These are phyloP conservation scores for Porogramme epimiltina DNA, from an alignment of 1,284 basidiomycete species.

Conservation along the genomic window DNA sequence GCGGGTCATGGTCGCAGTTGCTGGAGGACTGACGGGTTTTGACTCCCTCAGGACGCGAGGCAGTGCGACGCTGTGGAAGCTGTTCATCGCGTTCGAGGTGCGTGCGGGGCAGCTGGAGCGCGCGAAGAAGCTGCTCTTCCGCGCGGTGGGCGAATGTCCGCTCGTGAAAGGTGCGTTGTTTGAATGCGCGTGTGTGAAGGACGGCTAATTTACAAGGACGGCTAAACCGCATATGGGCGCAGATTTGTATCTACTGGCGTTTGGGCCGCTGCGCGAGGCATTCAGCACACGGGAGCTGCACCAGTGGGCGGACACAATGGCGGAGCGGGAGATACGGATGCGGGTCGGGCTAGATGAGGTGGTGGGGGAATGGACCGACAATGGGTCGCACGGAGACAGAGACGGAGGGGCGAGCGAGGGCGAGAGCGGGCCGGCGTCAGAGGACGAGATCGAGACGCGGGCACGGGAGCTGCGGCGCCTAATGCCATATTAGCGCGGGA, in stretches of 20 bases:
- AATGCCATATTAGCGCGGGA: slow-evolving; percentile 53
- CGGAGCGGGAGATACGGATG: slow-evolving; percentile 78
- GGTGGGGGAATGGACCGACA: slow-evolving; percentile 42
- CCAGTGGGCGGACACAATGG: slow-evolving; percentile 75
- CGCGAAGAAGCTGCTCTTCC: slow-evolving; percentile 80
- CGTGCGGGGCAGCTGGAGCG: slow-evolving; percentile 56
- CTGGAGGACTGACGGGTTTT: background rate
- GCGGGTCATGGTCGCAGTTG: background rate
- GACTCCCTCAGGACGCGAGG: slow-evolving; percentile 55
- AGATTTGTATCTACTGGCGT: slow-evolving; percentile 89
- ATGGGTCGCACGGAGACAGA: no score
- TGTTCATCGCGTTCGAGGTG: slow-evolving; percentile 85
- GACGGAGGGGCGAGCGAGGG: slow-evolving; percentile 29
- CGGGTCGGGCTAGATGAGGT: slow-evolving; percentile 68
- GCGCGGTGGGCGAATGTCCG: slow-evolving; percentile 83
- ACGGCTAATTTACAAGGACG: no score
- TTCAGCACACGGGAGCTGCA: slow-evolving; percentile 74
- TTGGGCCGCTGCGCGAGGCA: slow-evolving; percentile 68
- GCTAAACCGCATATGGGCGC: slow-evolving; percentile 6
- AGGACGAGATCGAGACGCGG: slow-evolving; percentile 62
- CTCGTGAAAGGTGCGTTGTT: slow-evolving; percentile 67
- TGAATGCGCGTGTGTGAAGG: background rate
- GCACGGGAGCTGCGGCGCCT: slow-evolving; percentile 61
- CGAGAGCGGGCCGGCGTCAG: slow-evolving; percentile 32
- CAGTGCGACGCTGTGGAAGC: slow-evolving; percentile 75